phyloP scores from a whole-genome alignment of 352 stramenopile genomes.

The Globisporangium acanthophoron region DNA sequence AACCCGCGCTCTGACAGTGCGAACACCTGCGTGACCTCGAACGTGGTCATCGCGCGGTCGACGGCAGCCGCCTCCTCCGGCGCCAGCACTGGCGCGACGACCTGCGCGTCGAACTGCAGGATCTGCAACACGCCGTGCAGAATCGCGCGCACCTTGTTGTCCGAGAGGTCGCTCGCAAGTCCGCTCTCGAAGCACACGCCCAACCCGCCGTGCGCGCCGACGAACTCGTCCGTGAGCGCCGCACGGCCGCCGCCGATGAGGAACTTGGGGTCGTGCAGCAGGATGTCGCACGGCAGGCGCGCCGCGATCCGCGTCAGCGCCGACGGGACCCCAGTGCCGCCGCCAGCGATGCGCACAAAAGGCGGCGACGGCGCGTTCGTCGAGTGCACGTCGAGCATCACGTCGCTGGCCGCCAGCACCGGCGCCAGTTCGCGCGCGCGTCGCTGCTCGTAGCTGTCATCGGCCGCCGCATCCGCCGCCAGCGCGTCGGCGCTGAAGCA shows the following conservation, averaged over 20 bases:
- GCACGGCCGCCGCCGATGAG: conserved; percentile 49
- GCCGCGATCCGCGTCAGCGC: conserved; percentile 23
- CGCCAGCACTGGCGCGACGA: conserved; percentile 16
- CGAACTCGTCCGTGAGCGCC: conserved; percentile 71
- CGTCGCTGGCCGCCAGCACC: conserved; percentile 39
- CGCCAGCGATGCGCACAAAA: conserved; percentile 57
- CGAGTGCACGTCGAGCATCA: conserved; percentile 73
- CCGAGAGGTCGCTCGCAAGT: conserved; percentile 44
- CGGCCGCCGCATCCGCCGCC: neutral
- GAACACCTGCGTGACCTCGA: conserved; percentile 61
- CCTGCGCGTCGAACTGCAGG: conserved; percentile 33
- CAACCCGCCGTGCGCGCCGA: conserved; percentile 47
- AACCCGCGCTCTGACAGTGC: conserved; percentile 54
- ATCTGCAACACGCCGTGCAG: conserved; percentile 38
- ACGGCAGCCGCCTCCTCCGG: neutral
- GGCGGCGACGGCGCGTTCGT: conserved; percentile 70
- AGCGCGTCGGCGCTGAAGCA: conserved; percentile 48
- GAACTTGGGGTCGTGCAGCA: conserved; percentile 61
- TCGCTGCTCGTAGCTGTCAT: conserved; percentile 35
- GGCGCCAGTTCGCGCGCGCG: conserved; percentile 53
- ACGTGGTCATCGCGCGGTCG: conserved; percentile 6
- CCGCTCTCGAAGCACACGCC: conserved; percentile 70
- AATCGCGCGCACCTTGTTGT: conserved; percentile 37
- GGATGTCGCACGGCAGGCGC: conserved; percentile 41
- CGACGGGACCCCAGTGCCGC: conserved; percentile 23